Conservation (phyloP, 495 filamentous ascomycete genomes). For the Trichoderma gamsii region DNA sequence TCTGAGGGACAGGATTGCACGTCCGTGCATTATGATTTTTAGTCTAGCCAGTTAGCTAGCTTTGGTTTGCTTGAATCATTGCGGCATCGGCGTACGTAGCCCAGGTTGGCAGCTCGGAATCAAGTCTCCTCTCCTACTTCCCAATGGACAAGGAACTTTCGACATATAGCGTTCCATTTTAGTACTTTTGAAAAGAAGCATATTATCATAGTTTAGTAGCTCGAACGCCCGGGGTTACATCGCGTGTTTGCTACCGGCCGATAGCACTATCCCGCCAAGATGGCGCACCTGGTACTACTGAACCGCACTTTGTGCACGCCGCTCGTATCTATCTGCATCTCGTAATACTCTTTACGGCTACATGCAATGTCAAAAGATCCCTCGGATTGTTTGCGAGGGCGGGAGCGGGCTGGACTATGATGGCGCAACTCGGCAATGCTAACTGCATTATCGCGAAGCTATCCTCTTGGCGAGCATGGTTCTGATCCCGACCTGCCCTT, state of each 20-base stretch:
- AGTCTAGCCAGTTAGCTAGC: not conserved
- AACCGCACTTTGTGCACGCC: too few species aligned
- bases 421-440: not conserved
- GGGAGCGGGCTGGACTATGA: too few species aligned
- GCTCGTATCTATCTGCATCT: too few species aligned
- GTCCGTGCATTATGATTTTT: not conserved
- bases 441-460: not conserved
- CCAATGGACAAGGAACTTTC: not conserved
- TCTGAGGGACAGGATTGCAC: not conserved
- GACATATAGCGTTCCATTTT: too few species aligned
- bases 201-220: too few species aligned
- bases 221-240: too few species aligned
- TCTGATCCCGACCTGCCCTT: conserved; percentile 1
- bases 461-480: not conserved
- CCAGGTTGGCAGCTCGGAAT: conserved; percentile 1
- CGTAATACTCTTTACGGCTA: too few species aligned
- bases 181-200: too few species aligned
- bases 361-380: not conserved
- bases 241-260: too few species aligned
- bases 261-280: too few species aligned
- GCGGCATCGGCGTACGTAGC: not conserved
- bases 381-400: not conserved
- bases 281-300: too few species aligned
- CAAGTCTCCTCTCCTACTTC: not conserved
- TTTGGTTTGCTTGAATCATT: not conserved